Base-by-base conservation (phyloP, 129 eudicot species). In the Ambrosia artemisiifolia region DNA sequence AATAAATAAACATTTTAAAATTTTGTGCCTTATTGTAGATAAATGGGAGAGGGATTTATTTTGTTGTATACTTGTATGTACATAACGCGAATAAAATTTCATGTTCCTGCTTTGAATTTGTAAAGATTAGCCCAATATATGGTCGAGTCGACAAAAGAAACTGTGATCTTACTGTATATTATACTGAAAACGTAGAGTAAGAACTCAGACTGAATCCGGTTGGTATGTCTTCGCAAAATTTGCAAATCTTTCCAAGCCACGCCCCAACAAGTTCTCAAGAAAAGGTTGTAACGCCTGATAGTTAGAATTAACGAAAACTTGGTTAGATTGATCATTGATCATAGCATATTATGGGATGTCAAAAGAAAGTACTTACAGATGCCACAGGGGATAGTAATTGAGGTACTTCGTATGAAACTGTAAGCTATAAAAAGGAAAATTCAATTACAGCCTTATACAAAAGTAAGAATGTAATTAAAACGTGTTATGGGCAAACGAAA, bases 371-470 rank as follows among this genome's bases (percentile, higher is more conserved):
- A 80, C 95, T 86, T 94, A 95, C 99, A 59, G 99, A 81, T 79
- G 99, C 96, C 80, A 90, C 99, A 32, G 96, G 97, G 28, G 54
- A 66, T 85, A 92, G 68, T 53, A 92, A 54, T 65, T 79, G 96
- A 72, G 99, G 99, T 28, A 95, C 91, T 83, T 95, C 97, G 65
- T 91, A 95, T 33, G 99, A 90, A 64, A 91, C 97, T 42, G 97
- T 88, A 10, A 95, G 97, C 99, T 95, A 94, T 34, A 73, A 78
- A 80, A 49, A 50, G 5, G 54, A 47, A 69, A 68, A 8, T 43
- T 20, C 34, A 8, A 40, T 50, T 43, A 63, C 60, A 35, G 48
- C 14, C 68, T 36, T 18, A 36, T 35, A 18, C 19, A 17, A 0
- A 68, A 44, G 51, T 67, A 67, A 54, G 11, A 75, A 55, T n/a